A percentile compares a stretch with the other conserved stretches of the same genome.
Evolutionary conservation across 108 stramenopile species (phyloP).

Genomic region (Skeletonema potamos): DNA sequence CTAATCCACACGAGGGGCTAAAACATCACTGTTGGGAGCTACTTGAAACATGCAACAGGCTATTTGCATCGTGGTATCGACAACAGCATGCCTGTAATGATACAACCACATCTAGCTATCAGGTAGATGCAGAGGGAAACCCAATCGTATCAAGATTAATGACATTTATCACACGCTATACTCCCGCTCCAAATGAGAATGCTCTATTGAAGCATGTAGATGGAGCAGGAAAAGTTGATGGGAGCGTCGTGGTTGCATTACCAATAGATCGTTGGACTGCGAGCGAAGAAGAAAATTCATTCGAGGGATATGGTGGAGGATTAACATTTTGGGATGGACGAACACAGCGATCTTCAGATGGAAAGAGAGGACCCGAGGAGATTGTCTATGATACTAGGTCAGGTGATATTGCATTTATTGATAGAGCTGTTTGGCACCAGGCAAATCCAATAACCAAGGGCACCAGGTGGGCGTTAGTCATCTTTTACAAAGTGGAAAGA

Average conservation of each 20-base stretch:
- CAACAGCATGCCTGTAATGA: constrained; percentile 84
- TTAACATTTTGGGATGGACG: constrained; percentile 88
- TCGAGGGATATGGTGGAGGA: constrained; percentile 82
- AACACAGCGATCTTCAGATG: constrained; percentile 8
- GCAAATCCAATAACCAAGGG: constrained; percentile 90
- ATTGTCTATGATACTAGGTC: constrained; percentile 80
- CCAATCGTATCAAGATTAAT: constrained; percentile 68
- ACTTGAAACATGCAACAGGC: constrained; percentile 68
- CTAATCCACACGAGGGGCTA: constrained; percentile 62
- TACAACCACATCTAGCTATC: constrained; percentile 15
- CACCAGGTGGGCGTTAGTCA: constrained; percentile 89
- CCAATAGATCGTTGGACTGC: constrained; percentile 87
- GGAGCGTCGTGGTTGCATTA: constrained; percentile 82
- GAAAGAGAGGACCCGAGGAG: constrained; percentile 51
- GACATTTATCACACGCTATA: constrained; percentile 91
- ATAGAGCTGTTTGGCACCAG: constrained; percentile 81
- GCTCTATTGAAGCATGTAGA: constrained; percentile 89
- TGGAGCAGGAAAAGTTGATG: constrained; percentile 90
- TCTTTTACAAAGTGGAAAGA: constrained; percentile 77
- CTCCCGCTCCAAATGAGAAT: constrained; percentile 83
- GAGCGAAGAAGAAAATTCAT: constrained; percentile 61
- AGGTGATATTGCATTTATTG: constrained; percentile 89
- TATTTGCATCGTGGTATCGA: constrained; percentile 80
- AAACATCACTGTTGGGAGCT: constrained; percentile 59
- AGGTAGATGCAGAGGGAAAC: constrained; percentile 21